These are phyloP conservation scores for Phragmites australis DNA, from an alignment of 176 grass and related monocot species.

Conservation along the genomic window DNA sequence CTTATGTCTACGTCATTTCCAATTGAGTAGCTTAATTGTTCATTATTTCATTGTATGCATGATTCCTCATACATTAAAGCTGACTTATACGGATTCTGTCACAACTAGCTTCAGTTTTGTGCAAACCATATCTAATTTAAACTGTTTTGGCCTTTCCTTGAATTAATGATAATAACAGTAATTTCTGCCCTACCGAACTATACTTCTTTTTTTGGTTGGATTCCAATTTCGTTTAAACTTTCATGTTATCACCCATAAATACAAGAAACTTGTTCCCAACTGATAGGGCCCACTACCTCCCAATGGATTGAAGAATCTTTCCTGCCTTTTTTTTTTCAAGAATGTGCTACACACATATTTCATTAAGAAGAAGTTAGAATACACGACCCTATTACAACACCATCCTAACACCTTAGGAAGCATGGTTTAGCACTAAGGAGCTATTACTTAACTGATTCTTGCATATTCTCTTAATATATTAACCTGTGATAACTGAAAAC, in stretches of 20 bases:
- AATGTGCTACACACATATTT: no score
- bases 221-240: no score
- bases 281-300: not conserved
- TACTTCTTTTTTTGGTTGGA: not conserved
- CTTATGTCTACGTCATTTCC: not conserved
- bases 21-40: conserved; percentile 1
- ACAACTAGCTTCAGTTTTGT: conserved; percentile 10
- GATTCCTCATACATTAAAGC: not conserved
- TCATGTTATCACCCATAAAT: not conserved
- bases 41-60: not conserved
- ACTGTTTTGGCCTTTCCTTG: not conserved
- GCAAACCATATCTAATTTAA: not conserved
- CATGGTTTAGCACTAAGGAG: no score
- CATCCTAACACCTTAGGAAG: no score
- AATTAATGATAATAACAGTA: not conserved
- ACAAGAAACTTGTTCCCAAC: conserved; percentile 4
- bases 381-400: no score
- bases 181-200: not conserved
- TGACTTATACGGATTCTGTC: not conserved
- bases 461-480: not conserved
- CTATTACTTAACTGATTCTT: not conserved
- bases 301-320: not conserved
- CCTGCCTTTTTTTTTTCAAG: not conserved
- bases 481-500: not conserved
- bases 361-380: no score